Conservation (phyloP, 345 rosid genomes). For the Camelina hispida region DNA sequence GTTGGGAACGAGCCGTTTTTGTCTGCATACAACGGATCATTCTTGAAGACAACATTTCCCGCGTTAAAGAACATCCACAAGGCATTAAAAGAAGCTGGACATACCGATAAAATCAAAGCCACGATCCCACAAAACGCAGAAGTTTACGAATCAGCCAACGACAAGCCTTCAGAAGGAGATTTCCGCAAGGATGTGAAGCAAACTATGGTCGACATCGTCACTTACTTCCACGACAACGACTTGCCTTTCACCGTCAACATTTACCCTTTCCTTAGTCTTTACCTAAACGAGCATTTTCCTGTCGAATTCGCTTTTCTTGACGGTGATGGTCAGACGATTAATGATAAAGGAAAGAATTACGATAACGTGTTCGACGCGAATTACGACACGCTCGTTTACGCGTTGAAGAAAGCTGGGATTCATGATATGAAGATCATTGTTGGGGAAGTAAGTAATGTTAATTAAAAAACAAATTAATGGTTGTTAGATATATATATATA, state of each 20-base stretch:
- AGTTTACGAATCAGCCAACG: conserved; percentile 61
- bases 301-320: conserved; percentile 67
- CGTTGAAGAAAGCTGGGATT: conserved; percentile 57
- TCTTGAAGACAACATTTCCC: conserved; percentile 52
- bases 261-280: conserved; percentile 84
- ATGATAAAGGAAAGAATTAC: conserved; percentile 54
- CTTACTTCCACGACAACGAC: conserved; percentile 48
- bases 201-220: conserved; percentile 53
- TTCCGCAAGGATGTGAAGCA: conserved; percentile 58
- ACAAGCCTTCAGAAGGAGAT: conserved; percentile 69
- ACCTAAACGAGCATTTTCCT: conserved; percentile 64
- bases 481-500: too few species aligned
- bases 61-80: conserved; percentile 73
- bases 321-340: conserved; percentile 33
- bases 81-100: conserved; percentile 66
- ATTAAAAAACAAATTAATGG: conserved; percentile 18
- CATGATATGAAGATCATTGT: conserved; percentile 61
- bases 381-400: conserved; percentile 73
- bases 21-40: conserved; percentile 64
- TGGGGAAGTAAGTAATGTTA: conserved; percentile 57
- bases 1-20: conserved; percentile 93
- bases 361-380: conserved; percentile 82
- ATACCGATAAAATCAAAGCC: conserved; percentile 62
- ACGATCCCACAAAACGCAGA: conserved; percentile 77
- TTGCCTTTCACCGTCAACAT: conserved; percentile 84